Conservation (phyloP, 768 basidiomycete species). For the Tylopilus subfusipes region DNA sequence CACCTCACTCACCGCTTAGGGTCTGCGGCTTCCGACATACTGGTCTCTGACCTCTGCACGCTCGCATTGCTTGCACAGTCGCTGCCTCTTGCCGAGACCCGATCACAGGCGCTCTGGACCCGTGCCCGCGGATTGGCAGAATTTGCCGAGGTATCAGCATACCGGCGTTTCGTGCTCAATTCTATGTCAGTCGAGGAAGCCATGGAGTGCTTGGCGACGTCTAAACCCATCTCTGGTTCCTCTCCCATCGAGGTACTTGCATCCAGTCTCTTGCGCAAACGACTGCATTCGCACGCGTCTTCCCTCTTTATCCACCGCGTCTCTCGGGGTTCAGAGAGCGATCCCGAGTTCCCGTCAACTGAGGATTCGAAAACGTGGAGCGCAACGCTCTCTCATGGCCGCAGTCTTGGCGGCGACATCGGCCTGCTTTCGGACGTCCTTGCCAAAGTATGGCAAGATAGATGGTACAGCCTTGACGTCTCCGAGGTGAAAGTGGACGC, state of each 20-base stretch:
- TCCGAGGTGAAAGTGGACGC: conserved; percentile 31
- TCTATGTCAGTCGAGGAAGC: conserved; percentile 55
- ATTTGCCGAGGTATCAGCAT: conserved; percentile 34
- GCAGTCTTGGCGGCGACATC: conserved; percentile 58
- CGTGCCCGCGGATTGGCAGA: conserved; percentile 28
- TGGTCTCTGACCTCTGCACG: conserved; percentile 50
- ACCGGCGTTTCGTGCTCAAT: conserved; percentile 55
- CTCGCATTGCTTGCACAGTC: conserved; percentile 54
- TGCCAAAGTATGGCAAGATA: conserved; percentile 53
- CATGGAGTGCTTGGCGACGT: conserved; percentile 33
- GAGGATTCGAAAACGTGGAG: conserved; percentile 37
- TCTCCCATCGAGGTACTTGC: conserved; percentile 53
- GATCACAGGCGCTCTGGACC: conserved; percentile 46
- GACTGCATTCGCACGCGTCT: conserved; percentile 51
- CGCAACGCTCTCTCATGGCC: conserved; percentile 54
- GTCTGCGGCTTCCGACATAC: conserved; percentile 27
- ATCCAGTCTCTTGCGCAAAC: conserved; percentile 44
- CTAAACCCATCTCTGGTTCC: conserved; percentile 10
- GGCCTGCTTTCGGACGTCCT: conserved; percentile 51
- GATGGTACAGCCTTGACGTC: conserved; percentile 25
- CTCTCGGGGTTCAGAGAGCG: conserved; percentile 20
- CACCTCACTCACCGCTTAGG: conserved; percentile 37
- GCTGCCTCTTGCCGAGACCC: conserved; percentile 34
- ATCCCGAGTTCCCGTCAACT: conserved; percentile 17
- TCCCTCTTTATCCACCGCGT: conserved; percentile 51